Evolutionary conservation across 805 yeast genomes (phyloP).

Genomic region (Torulaspora microellipsoides): DNA sequence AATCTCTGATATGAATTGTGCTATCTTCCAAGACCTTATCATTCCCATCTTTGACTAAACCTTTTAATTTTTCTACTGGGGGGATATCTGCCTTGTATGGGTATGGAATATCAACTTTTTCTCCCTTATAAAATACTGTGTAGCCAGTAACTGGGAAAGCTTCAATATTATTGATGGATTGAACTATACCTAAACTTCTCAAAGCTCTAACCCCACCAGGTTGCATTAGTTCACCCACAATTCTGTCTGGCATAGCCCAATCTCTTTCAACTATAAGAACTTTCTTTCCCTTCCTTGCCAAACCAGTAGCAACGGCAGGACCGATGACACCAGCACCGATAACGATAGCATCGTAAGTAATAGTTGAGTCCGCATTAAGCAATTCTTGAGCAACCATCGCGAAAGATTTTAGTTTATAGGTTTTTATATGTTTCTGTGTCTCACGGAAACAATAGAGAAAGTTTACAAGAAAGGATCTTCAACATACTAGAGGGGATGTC

Average conservation of each 20-base stretch:
- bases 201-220: constrained; percentile 93
- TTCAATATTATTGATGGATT: constrained; percentile 45
- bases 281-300: constrained; percentile 84
- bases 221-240: constrained; percentile 95
- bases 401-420: not conserved
- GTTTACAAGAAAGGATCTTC: too few relatives aligned
- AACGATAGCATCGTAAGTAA: constrained; percentile 71
- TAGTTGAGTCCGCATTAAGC: constrained; percentile 28
- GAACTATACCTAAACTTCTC: constrained; percentile 74
- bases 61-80: constrained; percentile 47
- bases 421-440: too few relatives aligned
- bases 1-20: constrained; percentile 46
- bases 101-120: constrained; percentile 59
- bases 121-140: constrained; percentile 62
- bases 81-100: constrained; percentile 55
- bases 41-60: constrained; percentile 53
- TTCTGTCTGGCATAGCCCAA: constrained; percentile 89
- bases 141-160: constrained; percentile 80
- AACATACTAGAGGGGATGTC: too few relatives aligned
- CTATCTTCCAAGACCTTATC: constrained; percentile 50
- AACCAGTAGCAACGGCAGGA: constrained; percentile 83
- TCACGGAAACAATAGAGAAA: too few relatives aligned
- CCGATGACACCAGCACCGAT: constrained; percentile 99
- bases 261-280: constrained; percentile 79
- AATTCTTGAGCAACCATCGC: constrained; percentile 17